A percentile compares a stretch with the other conserved stretches of the same genome.
Conservation (phyloP, 345 rosid genomes). For the Rhodamnia argentea region DNA sequence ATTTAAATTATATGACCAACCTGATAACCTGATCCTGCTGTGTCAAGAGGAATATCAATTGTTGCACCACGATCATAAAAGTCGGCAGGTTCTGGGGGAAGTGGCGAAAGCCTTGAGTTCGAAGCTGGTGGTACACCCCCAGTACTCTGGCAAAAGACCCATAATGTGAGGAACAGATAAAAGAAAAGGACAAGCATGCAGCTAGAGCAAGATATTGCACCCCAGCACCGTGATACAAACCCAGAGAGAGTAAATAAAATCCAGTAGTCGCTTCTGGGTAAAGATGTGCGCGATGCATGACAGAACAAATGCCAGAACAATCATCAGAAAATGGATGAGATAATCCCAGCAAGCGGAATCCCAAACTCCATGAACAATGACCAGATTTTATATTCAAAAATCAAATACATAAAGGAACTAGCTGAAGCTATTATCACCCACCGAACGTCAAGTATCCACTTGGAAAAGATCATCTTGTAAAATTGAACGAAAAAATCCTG, state of each 20-base stretch:
- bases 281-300: too few species aligned
- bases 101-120: constrained; percentile 89
- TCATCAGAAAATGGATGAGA: neutral
- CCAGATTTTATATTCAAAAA: too few species aligned
- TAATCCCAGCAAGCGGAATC: neutral
- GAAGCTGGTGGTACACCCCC: constrained; percentile 53
- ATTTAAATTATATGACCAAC: constrained; percentile 9
- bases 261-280: neutral
- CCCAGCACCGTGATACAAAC: neutral
- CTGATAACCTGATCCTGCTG: constrained; percentile 23
- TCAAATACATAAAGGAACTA: too few species aligned
- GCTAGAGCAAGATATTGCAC: neutral
- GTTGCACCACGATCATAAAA: constrained; percentile 71
- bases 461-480: neutral
- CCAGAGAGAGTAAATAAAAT: neutral
- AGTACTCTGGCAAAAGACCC: constrained; percentile 29
- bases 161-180: neutral
- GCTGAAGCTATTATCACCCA: neutral
- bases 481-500: neutral
- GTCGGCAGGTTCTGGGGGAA: constrained; percentile 91
- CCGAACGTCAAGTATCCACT: neutral
- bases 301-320: neutral
- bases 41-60: constrained; percentile 85
- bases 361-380: neutral
- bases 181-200: neutral